Evolutionary conservation across 805 yeast species (phyloP).

Genomic region (Kodamaea nitidulidarum): DNA sequence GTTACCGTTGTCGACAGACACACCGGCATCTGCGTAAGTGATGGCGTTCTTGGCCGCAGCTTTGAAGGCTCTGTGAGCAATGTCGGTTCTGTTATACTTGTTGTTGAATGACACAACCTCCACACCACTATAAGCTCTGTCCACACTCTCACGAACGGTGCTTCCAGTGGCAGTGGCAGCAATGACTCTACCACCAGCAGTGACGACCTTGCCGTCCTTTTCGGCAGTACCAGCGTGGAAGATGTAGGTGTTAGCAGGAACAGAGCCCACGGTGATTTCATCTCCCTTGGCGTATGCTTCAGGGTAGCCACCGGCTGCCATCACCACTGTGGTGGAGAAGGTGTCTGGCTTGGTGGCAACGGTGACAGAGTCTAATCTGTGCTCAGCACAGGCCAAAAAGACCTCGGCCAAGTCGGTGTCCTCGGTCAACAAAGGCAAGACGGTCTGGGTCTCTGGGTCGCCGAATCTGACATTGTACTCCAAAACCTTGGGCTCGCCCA

Average conservation of each 20-base stretch:
- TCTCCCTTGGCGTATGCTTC: slow-evolving; percentile 84
- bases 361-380: slow-evolving; percentile 79
- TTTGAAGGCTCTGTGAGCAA: slow-evolving; percentile 93
- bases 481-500: slow-evolving; percentile 83
- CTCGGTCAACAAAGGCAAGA: slow-evolving; percentile 75
- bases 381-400: slow-evolving; percentile 90
- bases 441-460: slow-evolving; percentile 98
- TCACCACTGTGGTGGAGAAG: slow-evolving; percentile 86
- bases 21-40: slow-evolving; percentile 96
- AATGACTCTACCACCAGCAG: slow-evolving; percentile 95
- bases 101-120: slow-evolving; percentile 65
- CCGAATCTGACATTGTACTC: slow-evolving; percentile 98
- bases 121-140: slow-evolving; percentile 82
- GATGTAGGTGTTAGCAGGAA: slow-evolving; percentile 60
- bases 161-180: slow-evolving; percentile 86
- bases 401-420: slow-evolving; percentile 92
- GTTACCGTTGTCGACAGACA: slow-evolving; percentile 95
- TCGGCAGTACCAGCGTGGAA: slow-evolving; percentile 95
- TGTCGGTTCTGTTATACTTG: slow-evolving; percentile 85
- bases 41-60: slow-evolving; percentile 42
- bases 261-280: slow-evolving; percentile 55
- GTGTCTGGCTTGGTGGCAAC: slow-evolving; percentile 50
- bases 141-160: slow-evolving; percentile 74
- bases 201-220: slow-evolving; percentile 57
- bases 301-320: slow-evolving; percentile 98